Conservation (phyloP, 2,329 filamentous ascomycete species). For the Fusarium buxicola region DNA sequence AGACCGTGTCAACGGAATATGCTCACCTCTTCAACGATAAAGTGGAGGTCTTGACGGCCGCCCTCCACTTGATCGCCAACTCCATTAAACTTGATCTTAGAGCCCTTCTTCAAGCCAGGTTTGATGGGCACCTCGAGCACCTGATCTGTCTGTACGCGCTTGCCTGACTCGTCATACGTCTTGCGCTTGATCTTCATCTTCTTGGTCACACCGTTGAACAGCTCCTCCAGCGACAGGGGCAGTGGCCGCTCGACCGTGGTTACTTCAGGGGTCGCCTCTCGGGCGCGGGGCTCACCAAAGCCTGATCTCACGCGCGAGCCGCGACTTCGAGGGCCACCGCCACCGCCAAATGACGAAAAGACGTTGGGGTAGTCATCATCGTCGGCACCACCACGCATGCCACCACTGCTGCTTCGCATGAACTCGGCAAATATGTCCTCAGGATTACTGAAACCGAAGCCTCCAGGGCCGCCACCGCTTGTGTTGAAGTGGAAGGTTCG, state of each 20-base stretch:
- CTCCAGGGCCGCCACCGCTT: slow-evolving; percentile 61
- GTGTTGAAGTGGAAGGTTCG: slow-evolving; percentile 75
- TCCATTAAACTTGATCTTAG: slow-evolving; percentile 97
- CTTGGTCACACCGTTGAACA: slow-evolving; percentile 89
- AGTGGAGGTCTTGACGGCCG: slow-evolving; percentile 93
- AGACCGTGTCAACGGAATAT: background rate
- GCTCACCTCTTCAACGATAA: slow-evolving; percentile 91
- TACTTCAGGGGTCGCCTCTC: slow-evolving; percentile 77
- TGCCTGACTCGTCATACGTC: slow-evolving; percentile 87
- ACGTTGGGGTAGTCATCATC: slow-evolving; percentile 65
- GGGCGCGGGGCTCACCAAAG: slow-evolving; percentile 48
- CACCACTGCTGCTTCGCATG: slow-evolving; percentile 65
- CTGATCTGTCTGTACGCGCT: slow-evolving; percentile 87
- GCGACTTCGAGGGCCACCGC: slow-evolving; percentile 52
- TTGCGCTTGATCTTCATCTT: slow-evolving; percentile 99
- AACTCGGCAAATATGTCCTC: slow-evolving; percentile 90
- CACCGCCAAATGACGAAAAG: slow-evolving; percentile 62
- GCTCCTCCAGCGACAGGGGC: slow-evolving; percentile 84
- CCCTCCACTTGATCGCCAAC: slow-evolving; percentile 99
- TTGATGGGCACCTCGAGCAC: slow-evolving; percentile 97
- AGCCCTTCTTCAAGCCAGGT: slow-evolving; percentile 93
- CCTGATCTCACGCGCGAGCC: slow-evolving; percentile 56
- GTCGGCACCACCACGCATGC: slow-evolving; percentile 57
- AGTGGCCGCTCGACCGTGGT: slow-evolving; percentile 90
- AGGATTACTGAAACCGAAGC: slow-evolving; percentile 87